Percentiles rank a stretch among this genome's conserved stretches.
phyloP scores from a whole-genome alignment of 768 basidiomycete genomes.

The Cystofilobasidium bisporidii region DNA sequence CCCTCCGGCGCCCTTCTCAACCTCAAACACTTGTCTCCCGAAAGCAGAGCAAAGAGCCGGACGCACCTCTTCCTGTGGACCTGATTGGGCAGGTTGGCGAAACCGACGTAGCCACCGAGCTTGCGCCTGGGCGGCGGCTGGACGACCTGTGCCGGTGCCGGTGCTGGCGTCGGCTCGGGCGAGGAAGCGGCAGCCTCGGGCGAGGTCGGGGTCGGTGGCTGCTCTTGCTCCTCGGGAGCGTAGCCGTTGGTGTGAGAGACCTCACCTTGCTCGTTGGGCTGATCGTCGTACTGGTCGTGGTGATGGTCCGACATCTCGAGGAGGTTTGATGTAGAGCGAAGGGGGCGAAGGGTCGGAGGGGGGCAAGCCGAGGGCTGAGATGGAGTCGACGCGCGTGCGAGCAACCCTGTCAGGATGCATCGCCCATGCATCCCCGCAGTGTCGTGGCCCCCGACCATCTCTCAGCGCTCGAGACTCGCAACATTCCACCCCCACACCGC shows the following conservation, averaged over 20 bases:
- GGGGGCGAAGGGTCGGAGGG: too few relatives aligned
- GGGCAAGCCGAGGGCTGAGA: too few relatives aligned
- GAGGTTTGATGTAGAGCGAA: too few relatives aligned
- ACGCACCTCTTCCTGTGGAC: constrained; percentile 81
- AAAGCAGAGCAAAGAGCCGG: too few relatives aligned
- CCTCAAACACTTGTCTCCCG: too few relatives aligned
- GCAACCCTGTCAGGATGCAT: too few relatives aligned
- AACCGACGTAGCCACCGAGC: constrained; percentile 40
- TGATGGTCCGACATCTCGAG: neutral
- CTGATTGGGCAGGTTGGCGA: constrained; percentile 97
- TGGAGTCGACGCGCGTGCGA: neutral
- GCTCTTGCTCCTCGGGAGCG: neutral
- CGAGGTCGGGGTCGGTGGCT: neutral
- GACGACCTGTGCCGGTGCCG: neutral
- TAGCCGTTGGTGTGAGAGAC: too few relatives aligned
- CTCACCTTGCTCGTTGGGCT: neutral
- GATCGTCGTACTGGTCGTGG: neutral
- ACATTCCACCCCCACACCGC: neutral
- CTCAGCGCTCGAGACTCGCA: neutral
- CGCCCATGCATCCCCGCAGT: too few relatives aligned
- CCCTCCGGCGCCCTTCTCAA: too few relatives aligned
- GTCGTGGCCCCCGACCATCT: too few relatives aligned
- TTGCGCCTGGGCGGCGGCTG: constrained; percentile 20
- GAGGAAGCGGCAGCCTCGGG: neutral
- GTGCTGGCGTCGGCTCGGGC: neutral